Evolutionary conservation across 1,284 basidiomycete species (phyloP), one percentile per base, ranked within the genome.

Genomic region (Coniferiporia sulphurascens): DNA sequence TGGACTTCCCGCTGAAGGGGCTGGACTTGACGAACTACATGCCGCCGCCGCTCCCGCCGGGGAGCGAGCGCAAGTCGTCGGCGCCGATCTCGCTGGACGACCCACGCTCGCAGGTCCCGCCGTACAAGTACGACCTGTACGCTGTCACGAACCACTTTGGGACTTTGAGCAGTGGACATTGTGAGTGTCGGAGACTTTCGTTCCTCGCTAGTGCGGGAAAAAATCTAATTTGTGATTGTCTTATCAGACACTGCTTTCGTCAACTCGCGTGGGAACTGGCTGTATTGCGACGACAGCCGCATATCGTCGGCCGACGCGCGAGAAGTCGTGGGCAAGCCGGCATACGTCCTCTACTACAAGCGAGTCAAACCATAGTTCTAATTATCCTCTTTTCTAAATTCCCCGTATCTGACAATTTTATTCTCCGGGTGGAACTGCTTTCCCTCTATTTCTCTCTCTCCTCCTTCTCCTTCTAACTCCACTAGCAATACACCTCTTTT

Each of bases 101-200:
- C 70, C 91, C 93, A 3, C 79, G 91, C 32, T 80, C 81, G 22
- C 93, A 94, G 72, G 69, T 85, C 8, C 91, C 91, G 35, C 93
- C 93, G 9, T 96, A 93, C 72, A 81, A 75, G 65, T 96, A 95
- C 69, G 92, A 95, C 69, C 73, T 95, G 63, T 96, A 95, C 69
- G 93, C 80, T 9, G 93, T 95, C 22, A 93, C 90, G 53, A 96
- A 97, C 71, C 95, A 98, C 74, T 91, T 87, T 71, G 95, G 95
- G 5, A 94, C 87, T 69, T 73, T 97, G 60, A 92, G 86, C 66
- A 91, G 89, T 65, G 95, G 95, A 0, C 95, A 98, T 73, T 98
- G 93, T 96, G 68, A 75, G 93, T 81, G n/a, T 2, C 6, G 38
- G 46, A 2, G 32, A 22, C 41, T 58, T 54, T 21, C 17, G 12